Base-by-base conservation (phyloP, 257 asterid species). In the Hygrophila difformis region DNA sequence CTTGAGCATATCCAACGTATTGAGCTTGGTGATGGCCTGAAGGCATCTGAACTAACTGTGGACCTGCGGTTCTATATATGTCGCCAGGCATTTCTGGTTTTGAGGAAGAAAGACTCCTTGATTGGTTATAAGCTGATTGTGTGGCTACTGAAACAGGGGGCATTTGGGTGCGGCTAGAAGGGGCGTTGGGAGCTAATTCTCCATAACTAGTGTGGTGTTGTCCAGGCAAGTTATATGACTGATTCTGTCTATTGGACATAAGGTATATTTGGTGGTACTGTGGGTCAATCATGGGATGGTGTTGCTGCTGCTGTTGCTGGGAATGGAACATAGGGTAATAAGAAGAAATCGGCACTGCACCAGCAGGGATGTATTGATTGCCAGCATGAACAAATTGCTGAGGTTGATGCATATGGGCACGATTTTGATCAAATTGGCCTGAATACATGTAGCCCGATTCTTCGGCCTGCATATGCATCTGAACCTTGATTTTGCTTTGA, bases 221-320 rank as follows among this genome's bases (percentile, higher is more conserved):
- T 35, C 65, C 23, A 0, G 89, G 78, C 23, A 69, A 23, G 41
- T 61, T 83, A 59, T 79, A 76, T 18, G 68, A 43, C 60, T 74
- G 93, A 15, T 62, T 23, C 24, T 57, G 89, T 53, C 84, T 66
- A 33, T 75, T 41, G n/a, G 84, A 67, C 54, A 79, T 28, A 19
- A 49, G 58, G 72, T 80, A 83, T 60, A 87, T 61, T 0, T 93
- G 89, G 61, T 93, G 89, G 61, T 75, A 76, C 16, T 70, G 91
- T 49, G 75, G 83, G 43, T 79, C 93, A 37, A 69, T 45, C 19
- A 66, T 53, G 12, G 83, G 49, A 17, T 72, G 79, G 20, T 66
- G 75, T 41, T 75, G 58, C 54, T 61, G 68, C 46, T 60, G 58
- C 37, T 55, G 77, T 29, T 71, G 84, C 49, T 78, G 94, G 31